A percentile compares a stretch with the other conserved stretches of the same genome.
Conservation (phyloP, 768 basidiomycete genomes). For the Boletus subcaerulescens region DNA sequence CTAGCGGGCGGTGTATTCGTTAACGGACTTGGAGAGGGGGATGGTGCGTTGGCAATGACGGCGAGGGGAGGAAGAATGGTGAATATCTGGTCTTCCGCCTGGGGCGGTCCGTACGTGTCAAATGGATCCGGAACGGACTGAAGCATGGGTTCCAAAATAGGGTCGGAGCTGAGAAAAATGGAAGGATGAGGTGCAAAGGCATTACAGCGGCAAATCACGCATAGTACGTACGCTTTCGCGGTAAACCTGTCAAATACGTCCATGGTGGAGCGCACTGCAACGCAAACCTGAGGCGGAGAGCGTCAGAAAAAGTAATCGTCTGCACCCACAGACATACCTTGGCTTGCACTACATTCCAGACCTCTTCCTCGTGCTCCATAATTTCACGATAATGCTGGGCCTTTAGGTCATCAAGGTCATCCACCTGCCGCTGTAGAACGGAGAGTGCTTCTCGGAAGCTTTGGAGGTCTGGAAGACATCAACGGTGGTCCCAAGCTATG, state of each 20-base stretch:
- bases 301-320: conserved; percentile 8
- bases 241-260: conserved; percentile 89
- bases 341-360: conserved; percentile 89
- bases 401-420: conserved; percentile 87
- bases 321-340: conserved; percentile 50
- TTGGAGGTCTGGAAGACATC: conserved; percentile 65
- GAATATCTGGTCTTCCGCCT: conserved; percentile 88
- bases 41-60: conserved; percentile 61
- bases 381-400: conserved; percentile 84
- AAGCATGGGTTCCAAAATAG: conserved; percentile 86
- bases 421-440: conserved; percentile 83
- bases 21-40: conserved; percentile 60
- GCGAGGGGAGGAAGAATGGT: conserved; percentile 87
- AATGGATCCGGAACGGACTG: conserved; percentile 91
- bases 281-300: conserved; percentile 52
- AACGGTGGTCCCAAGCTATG: conserved; percentile 5
- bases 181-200: conserved; percentile 8
- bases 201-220: conserved; percentile 1
- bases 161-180: conserved; percentile 61
- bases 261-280: conserved; percentile 86
- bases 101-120: conserved; percentile 86
- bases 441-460: conserved; percentile 81
- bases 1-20: conserved; percentile 40
- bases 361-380: conserved; percentile 88
- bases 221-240: conserved; percentile 70